Evolutionary conservation across 176 grass and related monocot species (phyloP), one percentile per base, ranked within the genome.

Genomic region (Otatea glauca): DNA sequence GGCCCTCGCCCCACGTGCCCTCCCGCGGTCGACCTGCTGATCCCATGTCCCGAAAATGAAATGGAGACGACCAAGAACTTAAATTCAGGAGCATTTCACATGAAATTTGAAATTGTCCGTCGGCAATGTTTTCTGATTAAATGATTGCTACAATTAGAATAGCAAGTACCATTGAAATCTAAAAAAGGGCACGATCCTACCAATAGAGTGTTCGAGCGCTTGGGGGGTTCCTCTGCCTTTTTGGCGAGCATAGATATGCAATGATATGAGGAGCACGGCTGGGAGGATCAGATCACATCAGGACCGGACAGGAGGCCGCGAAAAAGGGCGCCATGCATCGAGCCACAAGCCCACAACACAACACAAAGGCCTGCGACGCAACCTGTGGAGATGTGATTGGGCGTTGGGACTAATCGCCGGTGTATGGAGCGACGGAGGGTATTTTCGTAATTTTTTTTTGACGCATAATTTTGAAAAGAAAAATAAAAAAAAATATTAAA

Each of bases 231-330:
- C 29, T 65, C 25, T 32, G 4, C 12, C 4, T 37, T 66, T 60
- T 29, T 17, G 43, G 5, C 0, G 16, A 5, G 9, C 9, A 1
- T 66, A 65, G 77, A 39, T 51, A 38, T 24, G 62, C 44, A 67
- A 67, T 74, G 74, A 64, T 50, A 85, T 10, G 55, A 89, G 81
- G 4, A 74, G 74, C 65, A 81, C 48, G 34, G 45, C 25, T 10
- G 72, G 5, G 20, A 80, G 24, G 62, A 85, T 32, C 14, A 65
- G 27, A 60, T 83, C 81, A 38, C 70, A 41, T 39, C 70, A 74
- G 32, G 55, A 39, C 29, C 58, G 44, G 29, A 65, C 27, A 73
- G 44, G 72, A 83, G 42, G 68, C 24, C 39, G 18, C 54, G 24
- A 83, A 39, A 48, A 60, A 24, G 21, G 21, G 21, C 55, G 20